These are phyloP conservation scores for Scleromitrula shiraiana DNA, from an alignment of 2,329 filamentous ascomycete genomes.

Conservation along the genomic window DNA sequence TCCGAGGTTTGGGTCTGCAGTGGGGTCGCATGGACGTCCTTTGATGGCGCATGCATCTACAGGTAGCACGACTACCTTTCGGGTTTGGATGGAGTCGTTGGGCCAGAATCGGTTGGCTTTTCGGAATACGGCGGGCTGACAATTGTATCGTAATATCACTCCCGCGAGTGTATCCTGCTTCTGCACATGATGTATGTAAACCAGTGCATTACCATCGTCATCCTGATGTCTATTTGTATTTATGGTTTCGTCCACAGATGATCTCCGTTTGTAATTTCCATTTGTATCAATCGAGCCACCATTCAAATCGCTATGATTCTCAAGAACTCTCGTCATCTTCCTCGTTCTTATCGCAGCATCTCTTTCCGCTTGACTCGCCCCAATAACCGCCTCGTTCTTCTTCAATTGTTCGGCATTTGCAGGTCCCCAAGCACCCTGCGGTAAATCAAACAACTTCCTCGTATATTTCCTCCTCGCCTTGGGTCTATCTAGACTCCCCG, in stretches of 20 bases:
- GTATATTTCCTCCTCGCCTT: constrained; percentile 12
- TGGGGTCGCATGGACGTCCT: constrained; percentile 57
- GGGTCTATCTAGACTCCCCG: constrained; percentile 2
- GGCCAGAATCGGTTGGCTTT: constrained; percentile 94
- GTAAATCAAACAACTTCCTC: constrained; percentile 14
- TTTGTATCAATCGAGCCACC: constrained; percentile 45
- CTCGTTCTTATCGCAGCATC: constrained; percentile 47
- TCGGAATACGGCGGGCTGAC: constrained; percentile 71
- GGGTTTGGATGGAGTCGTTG: constrained; percentile 79
- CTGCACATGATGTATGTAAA: constrained; percentile 83
- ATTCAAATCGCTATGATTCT: constrained; percentile 53
- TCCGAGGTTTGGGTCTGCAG: constrained; percentile 31
- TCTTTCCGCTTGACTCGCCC: constrained; percentile 43
- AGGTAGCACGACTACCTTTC: constrained; percentile 73
- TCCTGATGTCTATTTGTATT: constrained; percentile 32
- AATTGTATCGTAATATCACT: constrained; percentile 83
- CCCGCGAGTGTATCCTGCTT: constrained; percentile 83
- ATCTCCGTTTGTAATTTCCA: constrained; percentile 25
- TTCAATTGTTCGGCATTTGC: constrained; percentile 14
- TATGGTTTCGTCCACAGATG: constrained; percentile 23
- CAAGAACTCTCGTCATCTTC: constrained; percentile 50
- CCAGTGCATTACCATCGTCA: constrained; percentile 66
- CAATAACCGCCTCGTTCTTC: constrained; percentile 33
- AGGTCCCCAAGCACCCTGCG: constrained; percentile 26
- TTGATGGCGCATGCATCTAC: constrained; percentile 85